phyloP scores from a whole-genome alignment of 169 alveolate species.

The Plasmodium ovale region DNA sequence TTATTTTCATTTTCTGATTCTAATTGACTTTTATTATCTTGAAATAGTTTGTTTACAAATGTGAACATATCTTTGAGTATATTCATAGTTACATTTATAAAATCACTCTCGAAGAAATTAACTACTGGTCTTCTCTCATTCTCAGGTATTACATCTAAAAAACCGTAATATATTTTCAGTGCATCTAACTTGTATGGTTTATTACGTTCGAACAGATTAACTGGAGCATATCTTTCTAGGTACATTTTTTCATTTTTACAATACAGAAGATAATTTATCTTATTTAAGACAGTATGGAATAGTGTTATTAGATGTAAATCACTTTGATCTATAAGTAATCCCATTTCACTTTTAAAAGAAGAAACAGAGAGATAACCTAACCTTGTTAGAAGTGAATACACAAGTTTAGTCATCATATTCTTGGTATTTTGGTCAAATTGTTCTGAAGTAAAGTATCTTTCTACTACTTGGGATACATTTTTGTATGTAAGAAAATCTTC shows the following conservation, averaged over 20 bases:
- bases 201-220: not conserved
- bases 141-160: slow-evolving; percentile 13
- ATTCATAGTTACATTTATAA: not conserved
- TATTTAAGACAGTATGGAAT: slow-evolving; percentile 55
- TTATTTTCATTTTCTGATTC: slow-evolving; percentile 1
- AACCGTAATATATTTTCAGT: slow-evolving; percentile 9
- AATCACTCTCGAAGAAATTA: slow-evolving; percentile 48
- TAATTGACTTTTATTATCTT: not conserved
- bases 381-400: slow-evolving; percentile 42
- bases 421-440: slow-evolving; percentile 21
- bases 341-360: slow-evolving; percentile 18
- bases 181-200: slow-evolving; percentile 50
- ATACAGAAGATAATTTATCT: slow-evolving; percentile 10
- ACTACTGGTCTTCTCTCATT: not conserved
- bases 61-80: not conserved
- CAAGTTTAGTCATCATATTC: slow-evolving; percentile 23
- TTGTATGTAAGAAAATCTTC: slow-evolving; percentile 31
- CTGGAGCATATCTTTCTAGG: slow-evolving; percentile 44
- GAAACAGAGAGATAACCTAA: slow-evolving; percentile 16
- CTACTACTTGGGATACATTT: slow-evolving; percentile 2
- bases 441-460: not conserved
- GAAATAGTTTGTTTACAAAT: not conserved
- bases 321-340: not conserved
- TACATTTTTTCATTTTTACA: slow-evolving; percentile 17
- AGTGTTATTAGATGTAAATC: slow-evolving; percentile 10